These are phyloP conservation scores for Plasmodium blacklocki DNA, from an alignment of 169 alveolate species.

Conservation along the genomic window DNA sequence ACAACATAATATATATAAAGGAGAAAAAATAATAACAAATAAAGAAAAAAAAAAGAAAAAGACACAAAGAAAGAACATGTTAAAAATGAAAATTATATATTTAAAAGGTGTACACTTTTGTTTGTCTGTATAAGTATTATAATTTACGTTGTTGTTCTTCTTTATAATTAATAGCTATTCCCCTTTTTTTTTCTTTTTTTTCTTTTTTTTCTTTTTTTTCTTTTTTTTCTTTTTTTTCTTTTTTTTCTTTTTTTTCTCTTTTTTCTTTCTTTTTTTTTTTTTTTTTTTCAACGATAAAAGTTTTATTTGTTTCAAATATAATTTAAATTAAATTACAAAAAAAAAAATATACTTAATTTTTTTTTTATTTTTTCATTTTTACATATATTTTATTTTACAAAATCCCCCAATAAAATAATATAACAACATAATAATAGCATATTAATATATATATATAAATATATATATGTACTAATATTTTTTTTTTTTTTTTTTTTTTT, in stretches of 20 bases:
- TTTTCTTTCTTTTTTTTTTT: neutral
- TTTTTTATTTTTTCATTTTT: neutral
- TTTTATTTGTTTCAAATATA: neutral
- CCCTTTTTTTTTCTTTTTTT: neutral
- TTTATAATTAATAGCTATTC: neutral
- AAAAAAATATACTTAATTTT: neutral
- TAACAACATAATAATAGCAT: no score
- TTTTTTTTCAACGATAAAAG: neutral
- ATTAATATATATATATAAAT: no score
- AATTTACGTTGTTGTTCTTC: neutral
- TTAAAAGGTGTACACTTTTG: neutral
- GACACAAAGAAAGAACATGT: neutral
- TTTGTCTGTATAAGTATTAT: neutral
- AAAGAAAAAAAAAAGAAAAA: slow-evolving; percentile 5
- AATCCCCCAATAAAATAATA: no score
- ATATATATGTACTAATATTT: neutral
- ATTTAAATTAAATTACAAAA: neutral
- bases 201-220: neutral
- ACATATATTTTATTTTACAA: neutral
- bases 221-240: neutral
- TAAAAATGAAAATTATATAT: neutral
- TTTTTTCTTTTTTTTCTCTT: neutral
- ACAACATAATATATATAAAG: neutral
- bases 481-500: slow-evolving; percentile 8
- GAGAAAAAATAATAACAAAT: neutral